Percentiles rank a stretch among this genome's conserved stretches.
Evolutionary conservation across 2,329 filamentous ascomycete genomes (phyloP).

Genomic region (Endocalyx cinctus): DNA sequence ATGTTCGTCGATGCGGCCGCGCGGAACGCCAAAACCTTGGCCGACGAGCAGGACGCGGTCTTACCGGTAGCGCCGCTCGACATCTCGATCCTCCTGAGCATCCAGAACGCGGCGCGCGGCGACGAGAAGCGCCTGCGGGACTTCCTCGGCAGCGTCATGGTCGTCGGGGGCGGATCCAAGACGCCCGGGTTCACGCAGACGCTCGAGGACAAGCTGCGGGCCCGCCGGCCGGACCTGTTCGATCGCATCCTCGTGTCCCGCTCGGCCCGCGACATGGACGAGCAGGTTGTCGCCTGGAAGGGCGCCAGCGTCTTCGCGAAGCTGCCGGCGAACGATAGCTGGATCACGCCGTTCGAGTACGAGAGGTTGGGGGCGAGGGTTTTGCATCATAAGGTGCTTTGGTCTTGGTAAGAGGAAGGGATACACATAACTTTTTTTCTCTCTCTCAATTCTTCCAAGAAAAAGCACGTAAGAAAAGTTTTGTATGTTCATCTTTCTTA

Average conservation of each 20-base stretch:
- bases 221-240: conserved; percentile 54
- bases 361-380: conserved; percentile 78
- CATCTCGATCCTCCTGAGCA: conserved; percentile 82
- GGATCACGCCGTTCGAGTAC: conserved; percentile 85
- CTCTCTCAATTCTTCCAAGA: neutral
- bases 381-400: conserved; percentile 75
- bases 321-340: conserved; percentile 87
- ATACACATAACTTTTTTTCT: no score
- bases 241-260: conserved; percentile 60
- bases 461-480: no score
- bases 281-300: conserved; percentile 97
- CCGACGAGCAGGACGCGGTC: conserved; percentile 70
- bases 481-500: no score
- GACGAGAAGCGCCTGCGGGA: conserved; percentile 94
- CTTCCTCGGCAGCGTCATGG: conserved; percentile 84
- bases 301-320: conserved; percentile 95
- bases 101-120: conserved; percentile 77
- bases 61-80: conserved; percentile 82
- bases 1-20: conserved; percentile 48
- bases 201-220: conserved; percentile 76
- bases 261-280: conserved; percentile 88
- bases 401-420: conserved; percentile 45
- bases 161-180: conserved; percentile 80
- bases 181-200: conserved; percentile 74
- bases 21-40: conserved; percentile 49